phyloP scores from a whole-genome alignment of 2,329 filamentous ascomycete genomes.

The Leptographium wingfieldii region DNA sequence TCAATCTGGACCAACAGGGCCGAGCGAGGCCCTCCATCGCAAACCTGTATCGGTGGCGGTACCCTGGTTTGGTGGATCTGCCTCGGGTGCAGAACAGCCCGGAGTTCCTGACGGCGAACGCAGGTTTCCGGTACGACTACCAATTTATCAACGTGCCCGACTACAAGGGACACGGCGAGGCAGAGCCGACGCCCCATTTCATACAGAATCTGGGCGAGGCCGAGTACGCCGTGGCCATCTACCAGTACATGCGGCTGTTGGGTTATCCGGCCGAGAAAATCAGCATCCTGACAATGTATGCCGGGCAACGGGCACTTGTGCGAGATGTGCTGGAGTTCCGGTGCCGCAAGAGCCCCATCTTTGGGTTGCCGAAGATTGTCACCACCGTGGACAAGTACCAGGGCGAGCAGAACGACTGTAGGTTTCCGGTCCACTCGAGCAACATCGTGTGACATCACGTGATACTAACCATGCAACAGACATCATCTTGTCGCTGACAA shows the following conservation, averaged over 20 bases:
- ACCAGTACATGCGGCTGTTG: conserved; percentile 92
- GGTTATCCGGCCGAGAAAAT: conserved; percentile 80
- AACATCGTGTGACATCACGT: neutral
- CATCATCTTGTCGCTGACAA: conserved; percentile 83
- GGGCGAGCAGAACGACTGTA: conserved; percentile 98
- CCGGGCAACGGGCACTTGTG: conserved; percentile 80
- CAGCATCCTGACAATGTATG: conserved; percentile 84
- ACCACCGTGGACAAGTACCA: conserved; percentile 98
- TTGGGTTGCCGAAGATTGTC: conserved; percentile 79
- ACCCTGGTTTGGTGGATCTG: conserved; percentile 66
- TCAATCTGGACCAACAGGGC: conserved; percentile 86
- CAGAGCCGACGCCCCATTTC: conserved; percentile 84
- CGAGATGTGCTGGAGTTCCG: conserved; percentile 74
- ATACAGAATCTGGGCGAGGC: conserved; percentile 94
- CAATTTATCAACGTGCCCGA: conserved; percentile 94
- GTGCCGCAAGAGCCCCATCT: conserved; percentile 71
- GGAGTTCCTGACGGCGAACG: conserved; percentile 73
- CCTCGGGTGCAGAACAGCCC: conserved; percentile 54
- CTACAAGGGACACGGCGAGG: conserved; percentile 82
- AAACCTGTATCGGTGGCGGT: conserved; percentile 86
- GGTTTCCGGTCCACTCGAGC: conserved; percentile 24
- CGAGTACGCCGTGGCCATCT: conserved; percentile 91
- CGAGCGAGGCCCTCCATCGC: conserved; percentile 80
- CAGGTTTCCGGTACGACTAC: conserved; percentile 86
- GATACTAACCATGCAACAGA: conserved; percentile 35